Percentiles rank a stretch among this genome's conserved stretches.
These are phyloP conservation scores for Pseudopediastrum boryanum DNA, from an alignment of 139 green algal genomes.

Conservation along the genomic window DNA sequence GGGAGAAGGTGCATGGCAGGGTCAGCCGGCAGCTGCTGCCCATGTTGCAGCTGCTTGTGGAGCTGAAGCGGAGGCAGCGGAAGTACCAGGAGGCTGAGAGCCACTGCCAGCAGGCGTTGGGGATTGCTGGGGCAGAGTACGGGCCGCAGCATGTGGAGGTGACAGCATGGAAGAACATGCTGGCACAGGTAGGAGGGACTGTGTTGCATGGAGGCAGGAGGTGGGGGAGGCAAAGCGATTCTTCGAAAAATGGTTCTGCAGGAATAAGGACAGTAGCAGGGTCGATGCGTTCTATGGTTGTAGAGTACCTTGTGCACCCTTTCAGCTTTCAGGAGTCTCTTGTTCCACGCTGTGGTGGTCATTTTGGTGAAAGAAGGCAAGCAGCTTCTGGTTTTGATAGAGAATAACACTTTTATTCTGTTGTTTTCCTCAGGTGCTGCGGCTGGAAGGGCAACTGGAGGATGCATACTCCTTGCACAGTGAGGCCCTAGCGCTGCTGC, in stretches of 20 bases:
- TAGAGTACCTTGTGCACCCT: too few relatives aligned
- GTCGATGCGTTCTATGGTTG: too few relatives aligned
- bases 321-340: too few relatives aligned
- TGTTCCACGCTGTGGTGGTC: too few relatives aligned
- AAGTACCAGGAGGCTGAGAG: slow-evolving; percentile 26
- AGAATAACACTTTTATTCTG: too few relatives aligned
- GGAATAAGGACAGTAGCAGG: too few relatives aligned
- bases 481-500: slow-evolving; percentile 32
- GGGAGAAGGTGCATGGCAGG: slow-evolving; percentile 14
- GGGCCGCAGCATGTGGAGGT: slow-evolving; percentile 26
- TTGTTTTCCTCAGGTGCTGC: slow-evolving; percentile 33
- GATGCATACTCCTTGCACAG: slow-evolving; percentile 22
- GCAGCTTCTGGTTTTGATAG: too few relatives aligned
- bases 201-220: too few relatives aligned
- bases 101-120: slow-evolving; percentile 16
- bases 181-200: slow-evolving; percentile 27
- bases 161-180: slow-evolving; percentile 25
- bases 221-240: too few relatives aligned
- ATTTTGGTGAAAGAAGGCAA: too few relatives aligned
- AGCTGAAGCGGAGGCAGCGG: slow-evolving; percentile 24
- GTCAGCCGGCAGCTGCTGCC: slow-evolving; percentile 25
- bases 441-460: slow-evolving; percentile 10
- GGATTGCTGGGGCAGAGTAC: slow-evolving; percentile 24
- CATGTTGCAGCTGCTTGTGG: slow-evolving; percentile 34
- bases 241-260: too few relatives aligned